Conservation (phyloP, 306 rosid genomes). For the Dalbergia cochinchinensis region DNA sequence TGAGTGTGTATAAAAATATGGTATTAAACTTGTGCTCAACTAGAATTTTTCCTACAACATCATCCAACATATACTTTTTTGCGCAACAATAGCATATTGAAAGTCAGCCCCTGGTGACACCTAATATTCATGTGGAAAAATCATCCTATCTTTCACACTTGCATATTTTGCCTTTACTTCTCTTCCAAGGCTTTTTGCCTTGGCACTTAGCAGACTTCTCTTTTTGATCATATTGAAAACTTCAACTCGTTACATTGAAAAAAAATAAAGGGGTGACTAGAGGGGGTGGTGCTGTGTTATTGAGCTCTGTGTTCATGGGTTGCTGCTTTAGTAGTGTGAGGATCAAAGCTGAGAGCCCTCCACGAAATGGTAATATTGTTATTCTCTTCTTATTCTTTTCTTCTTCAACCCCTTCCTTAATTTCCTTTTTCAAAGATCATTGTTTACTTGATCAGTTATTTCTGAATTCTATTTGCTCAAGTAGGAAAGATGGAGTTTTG, state of each 20-base stretch:
- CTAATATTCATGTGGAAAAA: constrained; percentile 46
- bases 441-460: constrained; percentile 15
- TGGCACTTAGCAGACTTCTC: constrained; percentile 13
- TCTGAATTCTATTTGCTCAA: constrained; percentile 11
- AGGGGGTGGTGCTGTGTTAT: constrained; percentile 11
- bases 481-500: constrained; percentile 1
- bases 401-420: neutral
- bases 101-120: constrained; percentile 48
- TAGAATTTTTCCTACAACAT: no score
- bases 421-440: neutral
- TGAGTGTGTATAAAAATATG: no score
- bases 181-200: constrained; percentile 36
- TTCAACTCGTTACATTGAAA: constrained; percentile 31
- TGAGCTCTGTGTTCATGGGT: constrained; percentile 68
- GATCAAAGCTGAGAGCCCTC: constrained; percentile 95
- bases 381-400: constrained; percentile 22
- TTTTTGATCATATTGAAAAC: constrained; percentile 20
- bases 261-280: constrained; percentile 12
- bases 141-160: constrained; percentile 55
- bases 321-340: constrained; percentile 79
- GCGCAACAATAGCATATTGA: neutral
- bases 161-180: constrained; percentile 32
- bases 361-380: constrained; percentile 65
- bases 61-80: neutral
- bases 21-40: no score